Conservation (phyloP, 202 grass and related monocot genomes). For the Sporobolus alterniflorus region DNA sequence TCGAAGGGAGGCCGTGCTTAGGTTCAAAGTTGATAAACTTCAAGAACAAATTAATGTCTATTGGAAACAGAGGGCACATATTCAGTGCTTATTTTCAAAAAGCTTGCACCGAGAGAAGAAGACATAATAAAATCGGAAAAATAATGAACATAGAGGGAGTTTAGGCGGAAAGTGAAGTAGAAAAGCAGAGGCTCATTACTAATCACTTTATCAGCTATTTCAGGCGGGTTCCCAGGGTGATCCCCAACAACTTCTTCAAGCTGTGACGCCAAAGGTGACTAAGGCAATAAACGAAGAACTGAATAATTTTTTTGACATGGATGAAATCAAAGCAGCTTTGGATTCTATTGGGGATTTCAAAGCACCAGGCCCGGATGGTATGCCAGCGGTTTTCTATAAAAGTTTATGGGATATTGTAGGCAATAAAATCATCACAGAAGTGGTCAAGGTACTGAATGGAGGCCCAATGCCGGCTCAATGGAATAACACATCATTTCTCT, state of each 20-base stretch:
- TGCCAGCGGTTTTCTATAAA: neutral
- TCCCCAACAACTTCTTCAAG: neutral
- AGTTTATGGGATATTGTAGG: neutral
- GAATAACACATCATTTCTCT: neutral
- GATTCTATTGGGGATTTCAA: neutral
- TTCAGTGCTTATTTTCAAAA: neutral
- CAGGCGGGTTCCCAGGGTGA: neutral
- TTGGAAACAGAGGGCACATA: neutral
- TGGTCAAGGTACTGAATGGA: neutral
- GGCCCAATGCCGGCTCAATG: neutral
- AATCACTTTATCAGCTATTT: neutral
- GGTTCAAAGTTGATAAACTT: neutral
- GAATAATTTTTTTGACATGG: neutral
- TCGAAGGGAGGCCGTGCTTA: neutral
- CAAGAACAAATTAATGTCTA: neutral
- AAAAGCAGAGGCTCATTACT: neutral
- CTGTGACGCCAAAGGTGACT: neutral
- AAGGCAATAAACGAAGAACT: neutral
- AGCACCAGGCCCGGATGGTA: neutral
- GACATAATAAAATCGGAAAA: neutral
- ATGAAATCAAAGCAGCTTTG: neutral
- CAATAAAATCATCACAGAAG: neutral
- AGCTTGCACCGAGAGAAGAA: neutral
- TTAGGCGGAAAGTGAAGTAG: no score
- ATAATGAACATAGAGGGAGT: neutral